Conservation (phyloP, 257 asterid genomes). For the Scutellaria barbata region DNA sequence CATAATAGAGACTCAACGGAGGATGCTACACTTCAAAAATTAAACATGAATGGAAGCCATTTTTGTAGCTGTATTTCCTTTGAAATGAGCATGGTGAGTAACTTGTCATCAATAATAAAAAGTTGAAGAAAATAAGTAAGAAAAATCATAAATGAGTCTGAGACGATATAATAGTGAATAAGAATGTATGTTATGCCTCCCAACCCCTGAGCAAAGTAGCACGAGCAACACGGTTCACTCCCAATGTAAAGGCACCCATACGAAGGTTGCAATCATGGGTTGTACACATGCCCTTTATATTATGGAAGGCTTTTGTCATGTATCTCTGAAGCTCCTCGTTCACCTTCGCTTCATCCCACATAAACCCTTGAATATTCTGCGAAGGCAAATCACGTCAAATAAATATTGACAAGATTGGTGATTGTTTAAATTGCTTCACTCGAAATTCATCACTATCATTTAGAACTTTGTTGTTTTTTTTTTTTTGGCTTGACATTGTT, state of each 20-base stretch:
- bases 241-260: slow-evolving; percentile 88
- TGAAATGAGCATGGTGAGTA: slow-evolving; percentile 4
- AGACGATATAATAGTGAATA: slow-evolving; percentile 4
- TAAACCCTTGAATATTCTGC: slow-evolving; percentile 90
- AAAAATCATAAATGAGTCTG: slow-evolving; percentile 1
- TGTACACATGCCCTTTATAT: slow-evolving; percentile 69
- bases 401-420: background rate
- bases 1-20: background rate
- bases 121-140: background rate
- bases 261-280: slow-evolving; percentile 78
- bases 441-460: too few species aligned
- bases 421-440: too few species aligned
- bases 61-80: slow-evolving; percentile 24
- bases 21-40: slow-evolving; percentile 14
- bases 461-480: too few species aligned
- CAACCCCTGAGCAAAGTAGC: slow-evolving; percentile 81
- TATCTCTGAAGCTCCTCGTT: slow-evolving; percentile 68
- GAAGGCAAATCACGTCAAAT: slow-evolving; percentile 18
- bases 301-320: slow-evolving; percentile 76
- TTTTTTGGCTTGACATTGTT: too few species aligned
- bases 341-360: slow-evolving; percentile 91
- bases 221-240: slow-evolving; percentile 88
- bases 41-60: slow-evolving; percentile 12
- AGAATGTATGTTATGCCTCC: slow-evolving; percentile 59
- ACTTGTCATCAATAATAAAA: slow-evolving; percentile 16